These are phyloP conservation scores for Ogataea zsoltii DNA, from an alignment of 805 yeast genomes.

Conservation along the genomic window DNA sequence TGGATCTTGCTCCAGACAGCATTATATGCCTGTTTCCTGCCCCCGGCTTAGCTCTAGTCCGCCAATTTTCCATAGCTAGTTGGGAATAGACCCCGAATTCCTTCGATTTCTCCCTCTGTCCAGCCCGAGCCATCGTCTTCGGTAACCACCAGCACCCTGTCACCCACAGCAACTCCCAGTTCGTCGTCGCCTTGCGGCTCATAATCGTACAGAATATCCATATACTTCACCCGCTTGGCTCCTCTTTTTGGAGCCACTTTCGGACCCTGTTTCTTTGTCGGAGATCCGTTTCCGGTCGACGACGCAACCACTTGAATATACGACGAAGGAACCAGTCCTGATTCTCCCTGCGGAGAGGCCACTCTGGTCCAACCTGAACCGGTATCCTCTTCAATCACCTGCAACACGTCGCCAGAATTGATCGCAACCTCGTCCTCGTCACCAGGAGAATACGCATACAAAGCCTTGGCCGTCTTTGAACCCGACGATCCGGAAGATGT, in stretches of 20 bases:
- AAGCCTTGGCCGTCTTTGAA: conserved; percentile 40
- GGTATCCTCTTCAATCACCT: conserved; percentile 67
- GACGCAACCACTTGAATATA: conserved; percentile 57
- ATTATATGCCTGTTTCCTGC: conserved; percentile 79
- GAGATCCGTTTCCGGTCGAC: conserved; percentile 8
- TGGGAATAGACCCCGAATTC: conserved; percentile 71
- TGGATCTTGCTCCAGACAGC: conserved; percentile 74
- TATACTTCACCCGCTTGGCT: conserved; percentile 60
- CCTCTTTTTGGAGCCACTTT: conserved; percentile 73
- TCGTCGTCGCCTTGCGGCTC: conserved; percentile 81
- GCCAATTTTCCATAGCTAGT: conserved; percentile 59
- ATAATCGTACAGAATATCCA: conserved; percentile 75
- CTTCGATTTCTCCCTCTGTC: conserved; percentile 86
- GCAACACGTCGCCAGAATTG: conserved; percentile 58
- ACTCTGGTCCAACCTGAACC: conserved; percentile 93
- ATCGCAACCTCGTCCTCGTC: conserved; percentile 78
- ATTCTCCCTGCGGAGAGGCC: conserved; percentile 40
- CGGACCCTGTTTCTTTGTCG: conserved; percentile 59
- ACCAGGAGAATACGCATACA: conserved; percentile 63
- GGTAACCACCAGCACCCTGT: conserved; percentile 62
- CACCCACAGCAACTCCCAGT: conserved; percentile 70
- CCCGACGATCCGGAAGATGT: neutral
- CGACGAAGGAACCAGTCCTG: conserved; percentile 84
- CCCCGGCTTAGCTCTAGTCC: conserved; percentile 69
- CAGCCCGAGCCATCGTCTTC: conserved; percentile 86